Percentiles rank a stretch among this genome's conserved stretches.
Conservation (phyloP, 2,329 filamentous ascomycete species). For the Ciborinia camelliae region DNA sequence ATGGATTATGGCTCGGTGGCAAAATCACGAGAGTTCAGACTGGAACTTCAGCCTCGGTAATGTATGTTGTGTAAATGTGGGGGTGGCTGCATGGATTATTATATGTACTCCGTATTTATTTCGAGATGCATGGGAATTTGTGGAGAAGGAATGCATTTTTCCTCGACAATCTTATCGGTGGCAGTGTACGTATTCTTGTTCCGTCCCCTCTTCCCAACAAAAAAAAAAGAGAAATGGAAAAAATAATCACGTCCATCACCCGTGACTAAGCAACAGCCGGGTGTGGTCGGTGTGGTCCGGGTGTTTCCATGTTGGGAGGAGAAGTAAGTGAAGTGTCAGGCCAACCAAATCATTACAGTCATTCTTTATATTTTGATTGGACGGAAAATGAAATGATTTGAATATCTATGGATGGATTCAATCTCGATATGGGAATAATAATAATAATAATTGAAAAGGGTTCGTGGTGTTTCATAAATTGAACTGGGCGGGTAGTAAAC, state of each 20-base stretch:
- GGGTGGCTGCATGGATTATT: constrained; percentile 6
- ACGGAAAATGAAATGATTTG: neutral
- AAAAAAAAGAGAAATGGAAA: neutral
- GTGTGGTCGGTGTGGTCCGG: neutral
- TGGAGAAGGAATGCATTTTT: neutral
- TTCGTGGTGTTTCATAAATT: neutral
- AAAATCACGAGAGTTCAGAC: neutral
- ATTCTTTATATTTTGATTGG: neutral
- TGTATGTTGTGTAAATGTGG: neutral
- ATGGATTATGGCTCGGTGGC: neutral
- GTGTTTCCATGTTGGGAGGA: constrained; percentile 4
- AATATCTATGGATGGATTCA: neutral
- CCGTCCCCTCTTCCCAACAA: constrained; percentile 8
- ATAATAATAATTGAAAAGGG: neutral
- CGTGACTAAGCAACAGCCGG: neutral
- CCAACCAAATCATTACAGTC: neutral
- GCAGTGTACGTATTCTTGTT: neutral
- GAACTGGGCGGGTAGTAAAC: neutral
- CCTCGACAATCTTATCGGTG: constrained; percentile 6
- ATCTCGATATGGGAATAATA: no score
- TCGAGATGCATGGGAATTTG: constrained; percentile 4
- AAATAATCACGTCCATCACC: neutral
- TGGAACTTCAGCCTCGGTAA: constrained; percentile 8
- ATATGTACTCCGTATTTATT: no score
- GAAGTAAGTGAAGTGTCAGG: neutral